Evolutionary conservation across 192 early-diverging fungal genomes (phyloP).

Genomic region (Kappamyces sp.): DNA sequence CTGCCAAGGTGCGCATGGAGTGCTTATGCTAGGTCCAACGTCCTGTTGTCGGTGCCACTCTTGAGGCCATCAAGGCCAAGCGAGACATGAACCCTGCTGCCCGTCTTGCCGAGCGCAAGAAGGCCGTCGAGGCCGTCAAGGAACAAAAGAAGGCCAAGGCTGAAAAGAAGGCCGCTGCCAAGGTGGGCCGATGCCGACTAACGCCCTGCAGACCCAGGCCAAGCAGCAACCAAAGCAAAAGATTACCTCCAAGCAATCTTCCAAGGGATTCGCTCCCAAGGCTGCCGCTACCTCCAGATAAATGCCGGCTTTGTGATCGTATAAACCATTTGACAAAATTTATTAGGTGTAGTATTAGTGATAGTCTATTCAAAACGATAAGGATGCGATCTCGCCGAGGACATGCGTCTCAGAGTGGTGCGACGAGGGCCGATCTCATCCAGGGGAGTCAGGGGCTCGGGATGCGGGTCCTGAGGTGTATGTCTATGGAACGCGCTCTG

Average conservation of each 20-base stretch:
- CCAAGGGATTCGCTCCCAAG: constrained; percentile 75
- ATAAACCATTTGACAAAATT: too few species aligned
- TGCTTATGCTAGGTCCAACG: constrained; percentile 73
- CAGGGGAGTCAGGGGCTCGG: too few species aligned
- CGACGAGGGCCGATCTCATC: too few species aligned
- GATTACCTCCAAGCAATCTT: constrained; percentile 67
- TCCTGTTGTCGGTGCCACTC: constrained; percentile 90
- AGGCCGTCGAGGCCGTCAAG: constrained; percentile 83
- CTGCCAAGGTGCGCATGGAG: constrained; percentile 41
- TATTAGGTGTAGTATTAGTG: too few species aligned
- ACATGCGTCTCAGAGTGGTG: too few species aligned
- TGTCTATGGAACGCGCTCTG: too few species aligned
- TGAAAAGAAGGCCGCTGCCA: constrained; percentile 82
- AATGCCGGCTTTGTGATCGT: constrained; percentile 20
- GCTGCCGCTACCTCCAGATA: constrained; percentile 78
- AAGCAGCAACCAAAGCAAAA: constrained; percentile 48
- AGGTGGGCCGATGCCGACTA: constrained; percentile 38
- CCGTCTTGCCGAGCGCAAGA: constrained; percentile 81
- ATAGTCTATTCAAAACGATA: too few species aligned
- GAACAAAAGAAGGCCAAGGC: constrained; percentile 84
- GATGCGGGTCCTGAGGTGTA: too few species aligned
- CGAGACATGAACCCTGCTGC: constrained; percentile 95
- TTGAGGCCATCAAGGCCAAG: constrained; percentile 95
- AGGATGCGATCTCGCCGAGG: too few species aligned
- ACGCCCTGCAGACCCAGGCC: constrained; percentile 33